phyloP scores from a whole-genome alignment of 805 yeast species.

The Yarrowia hollandica region DNA sequence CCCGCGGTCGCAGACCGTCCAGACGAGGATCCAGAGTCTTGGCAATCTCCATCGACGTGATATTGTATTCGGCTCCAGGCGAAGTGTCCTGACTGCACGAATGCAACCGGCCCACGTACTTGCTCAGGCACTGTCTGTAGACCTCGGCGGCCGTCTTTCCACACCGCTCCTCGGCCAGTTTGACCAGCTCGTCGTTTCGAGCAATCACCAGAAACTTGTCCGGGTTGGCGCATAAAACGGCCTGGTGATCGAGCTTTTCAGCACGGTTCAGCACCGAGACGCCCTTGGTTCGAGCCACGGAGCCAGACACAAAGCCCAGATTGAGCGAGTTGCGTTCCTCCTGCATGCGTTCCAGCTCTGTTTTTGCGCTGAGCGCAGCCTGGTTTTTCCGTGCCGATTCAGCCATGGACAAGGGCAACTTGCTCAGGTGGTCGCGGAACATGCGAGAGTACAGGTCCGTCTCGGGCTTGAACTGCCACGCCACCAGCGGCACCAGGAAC shows the following conservation, averaged over 20 bases:
- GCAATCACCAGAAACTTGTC: conserved; percentile 65
- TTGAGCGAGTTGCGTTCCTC: conserved; percentile 32
- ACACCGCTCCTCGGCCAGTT: conserved; percentile 62
- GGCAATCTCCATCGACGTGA: conserved; percentile 44
- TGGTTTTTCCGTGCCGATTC: conserved; percentile 59
- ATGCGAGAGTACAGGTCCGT: conserved; percentile 36
- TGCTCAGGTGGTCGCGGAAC: conserved; percentile 33
- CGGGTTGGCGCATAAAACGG: conserved; percentile 60
- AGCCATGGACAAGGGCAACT: conserved; percentile 41
- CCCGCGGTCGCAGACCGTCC: conserved; percentile 16
- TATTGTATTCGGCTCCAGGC: conserved; percentile 38
- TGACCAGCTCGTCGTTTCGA: conserved; percentile 63
- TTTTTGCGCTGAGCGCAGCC: conserved; percentile 58
- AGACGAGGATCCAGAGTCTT: conserved; percentile 7
- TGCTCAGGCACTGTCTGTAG: conserved; percentile 56
- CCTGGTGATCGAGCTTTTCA: conserved; percentile 31
- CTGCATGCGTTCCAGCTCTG: conserved; percentile 33
- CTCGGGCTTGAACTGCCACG: conserved; percentile 42
- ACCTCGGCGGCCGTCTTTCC: conserved; percentile 69
- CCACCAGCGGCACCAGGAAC: conserved; percentile 52
- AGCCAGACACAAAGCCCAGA: conserved; percentile 32
- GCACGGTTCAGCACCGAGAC: conserved; percentile 7
- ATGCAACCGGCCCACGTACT: conserved; percentile 54
- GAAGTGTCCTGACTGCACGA: conserved; percentile 40
- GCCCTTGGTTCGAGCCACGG: not conserved